These are phyloP conservation scores for Collybia sordida DNA, from an alignment of 768 basidiomycete genomes.

Conservation along the genomic window DNA sequence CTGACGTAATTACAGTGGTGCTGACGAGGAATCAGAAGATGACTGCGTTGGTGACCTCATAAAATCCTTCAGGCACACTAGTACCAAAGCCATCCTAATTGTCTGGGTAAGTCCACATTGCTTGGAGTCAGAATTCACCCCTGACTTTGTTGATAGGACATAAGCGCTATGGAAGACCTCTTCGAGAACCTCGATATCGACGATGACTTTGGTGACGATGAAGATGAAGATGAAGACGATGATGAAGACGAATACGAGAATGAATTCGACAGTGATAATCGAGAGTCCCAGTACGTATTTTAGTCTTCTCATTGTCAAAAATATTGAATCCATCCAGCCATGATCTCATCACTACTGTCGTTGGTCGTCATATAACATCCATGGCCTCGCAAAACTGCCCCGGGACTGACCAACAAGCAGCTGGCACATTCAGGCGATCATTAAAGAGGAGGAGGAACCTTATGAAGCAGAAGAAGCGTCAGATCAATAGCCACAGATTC, in stretches of 20 bases:
- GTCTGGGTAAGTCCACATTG: conserved; percentile 5
- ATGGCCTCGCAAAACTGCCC: conserved; percentile 6
- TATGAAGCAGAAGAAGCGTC: too few relatives aligned
- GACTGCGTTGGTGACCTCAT: conserved; percentile 10
- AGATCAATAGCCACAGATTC: too few relatives aligned
- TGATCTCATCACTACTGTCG: conserved; percentile 8
- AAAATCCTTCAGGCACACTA: conserved; percentile 1
- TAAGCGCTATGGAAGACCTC: conserved; percentile 2
- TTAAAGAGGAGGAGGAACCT: too few relatives aligned
- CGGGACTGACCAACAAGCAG: conserved; percentile 2
- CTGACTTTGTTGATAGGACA: neutral
- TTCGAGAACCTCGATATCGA: conserved; percentile 12
- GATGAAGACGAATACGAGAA: neutral
- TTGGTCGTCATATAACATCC: conserved; percentile 2
- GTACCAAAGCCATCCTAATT: conserved; percentile 5
- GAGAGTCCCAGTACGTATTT: too few relatives aligned
- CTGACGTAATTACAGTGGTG: too few relatives aligned
- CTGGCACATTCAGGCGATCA: neutral
- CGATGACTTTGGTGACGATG: neutral
- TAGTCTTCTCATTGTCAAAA: neutral
- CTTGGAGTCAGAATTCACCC: neutral
- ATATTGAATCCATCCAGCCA: neutral
- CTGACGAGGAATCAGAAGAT: neutral
- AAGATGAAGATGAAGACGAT: neutral
- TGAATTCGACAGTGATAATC: too few relatives aligned